These are phyloP conservation scores for Westerdykella ornata DNA, from an alignment of 2,329 filamentous ascomycete species.

Conservation along the genomic window DNA sequence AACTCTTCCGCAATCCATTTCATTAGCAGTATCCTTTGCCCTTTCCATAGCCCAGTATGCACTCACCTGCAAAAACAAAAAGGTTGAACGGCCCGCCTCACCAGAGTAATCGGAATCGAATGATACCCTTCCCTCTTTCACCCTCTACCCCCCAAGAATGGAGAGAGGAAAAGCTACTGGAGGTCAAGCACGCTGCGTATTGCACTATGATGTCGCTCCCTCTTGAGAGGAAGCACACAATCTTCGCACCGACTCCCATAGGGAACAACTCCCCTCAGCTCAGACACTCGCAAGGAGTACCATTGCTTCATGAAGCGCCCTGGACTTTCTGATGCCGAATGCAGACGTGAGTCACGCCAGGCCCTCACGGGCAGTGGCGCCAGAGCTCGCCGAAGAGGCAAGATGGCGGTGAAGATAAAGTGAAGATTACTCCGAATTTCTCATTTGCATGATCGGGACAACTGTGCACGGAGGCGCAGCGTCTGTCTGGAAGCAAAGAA, in stretches of 20 bases:
- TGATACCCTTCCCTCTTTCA: slow-evolving; percentile 52
- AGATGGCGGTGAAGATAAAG: slow-evolving; percentile 41
- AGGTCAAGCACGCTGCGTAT: slow-evolving; percentile 72
- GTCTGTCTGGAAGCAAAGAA: slow-evolving; percentile 84
- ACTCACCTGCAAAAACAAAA: slow-evolving; percentile 47
- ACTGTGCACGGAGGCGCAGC: slow-evolving; percentile 19
- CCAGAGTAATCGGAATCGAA: slow-evolving; percentile 93
- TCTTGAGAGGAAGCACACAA: slow-evolving; percentile 62
- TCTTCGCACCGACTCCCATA: slow-evolving; percentile 95
- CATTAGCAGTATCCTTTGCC: slow-evolving; percentile 40
- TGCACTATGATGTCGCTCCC: slow-evolving; percentile 79
- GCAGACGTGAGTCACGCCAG: slow-evolving; percentile 79
- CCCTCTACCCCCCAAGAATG: too few species aligned
- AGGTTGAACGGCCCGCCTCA: slow-evolving; percentile 65
- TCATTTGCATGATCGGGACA: slow-evolving; percentile 65
- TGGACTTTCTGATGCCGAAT: slow-evolving; percentile 85
- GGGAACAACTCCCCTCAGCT: slow-evolving; percentile 44
- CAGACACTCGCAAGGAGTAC: slow-evolving; percentile 21
- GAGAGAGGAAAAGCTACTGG: slow-evolving; percentile 36
- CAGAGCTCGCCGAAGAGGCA: slow-evolving; percentile 31
- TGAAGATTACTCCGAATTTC: slow-evolving; percentile 99
- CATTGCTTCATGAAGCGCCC: slow-evolving; percentile 43
- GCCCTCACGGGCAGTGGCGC: slow-evolving; percentile 71
- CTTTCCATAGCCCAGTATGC: slow-evolving; percentile 2
- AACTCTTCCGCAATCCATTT: neutral